A percentile compares a stretch with the other conserved stretches of the same genome.
Conservation (phyloP, 306 rosid species). For the apple (Malus domestica) region DNA sequence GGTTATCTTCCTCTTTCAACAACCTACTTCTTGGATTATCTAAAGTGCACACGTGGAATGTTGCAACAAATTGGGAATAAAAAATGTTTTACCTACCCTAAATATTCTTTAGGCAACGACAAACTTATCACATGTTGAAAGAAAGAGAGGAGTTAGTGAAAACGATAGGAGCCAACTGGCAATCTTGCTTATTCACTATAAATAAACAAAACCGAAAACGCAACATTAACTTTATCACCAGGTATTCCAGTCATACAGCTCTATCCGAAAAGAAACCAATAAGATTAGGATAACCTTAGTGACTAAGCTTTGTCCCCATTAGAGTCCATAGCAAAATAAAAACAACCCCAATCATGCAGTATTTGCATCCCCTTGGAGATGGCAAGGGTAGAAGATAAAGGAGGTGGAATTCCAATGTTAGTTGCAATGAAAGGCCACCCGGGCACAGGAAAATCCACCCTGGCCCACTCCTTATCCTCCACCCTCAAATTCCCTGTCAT, state of each 20-base stretch:
- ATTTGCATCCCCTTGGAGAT: not conserved
- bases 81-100: too few species aligned
- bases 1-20: not conserved
- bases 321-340: not conserved
- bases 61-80: not conserved
- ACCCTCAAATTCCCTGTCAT: conserved; percentile 44
- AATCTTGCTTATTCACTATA: not conserved
- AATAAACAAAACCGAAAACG: not conserved
- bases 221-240: not conserved
- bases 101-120: too few species aligned
- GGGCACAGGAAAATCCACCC: conserved; percentile 50
- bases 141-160: too few species aligned
- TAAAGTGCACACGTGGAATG: not conserved
- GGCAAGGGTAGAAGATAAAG: not conserved
- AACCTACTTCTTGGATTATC: not conserved
- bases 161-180: too few species aligned
- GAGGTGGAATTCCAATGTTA: conserved; percentile 11
- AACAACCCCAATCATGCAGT: not conserved
- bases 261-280: not conserved
- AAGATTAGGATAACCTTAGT: not conserved
- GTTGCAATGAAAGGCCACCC: conserved; percentile 78
- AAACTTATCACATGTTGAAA: too few species aligned
- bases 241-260: not conserved
- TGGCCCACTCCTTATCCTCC: conserved; percentile 39
- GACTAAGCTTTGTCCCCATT: not conserved